Conservation (phyloP, 1,139 yeast genomes). For the Cylindricascospora bacillispora region DNA sequence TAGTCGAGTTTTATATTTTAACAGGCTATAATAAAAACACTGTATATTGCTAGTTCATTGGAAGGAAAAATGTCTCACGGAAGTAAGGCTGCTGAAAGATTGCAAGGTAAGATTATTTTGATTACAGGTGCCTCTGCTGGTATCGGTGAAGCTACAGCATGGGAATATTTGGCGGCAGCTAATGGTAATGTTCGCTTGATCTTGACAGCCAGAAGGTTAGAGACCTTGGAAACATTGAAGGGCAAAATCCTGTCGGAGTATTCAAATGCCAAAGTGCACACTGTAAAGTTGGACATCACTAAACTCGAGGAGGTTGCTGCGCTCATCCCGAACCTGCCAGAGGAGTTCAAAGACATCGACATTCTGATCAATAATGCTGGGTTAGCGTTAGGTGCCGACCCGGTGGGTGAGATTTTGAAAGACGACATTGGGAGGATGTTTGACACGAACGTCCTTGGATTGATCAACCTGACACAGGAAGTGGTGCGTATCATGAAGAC, state of each 20-base stretch:
- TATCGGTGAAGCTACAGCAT: constrained; percentile 69
- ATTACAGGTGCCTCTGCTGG: constrained; percentile 38
- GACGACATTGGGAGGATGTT: constrained; percentile 53
- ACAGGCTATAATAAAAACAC: too few species aligned
- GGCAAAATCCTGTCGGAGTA: constrained; percentile 32
- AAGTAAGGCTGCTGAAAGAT: constrained; percentile 28
- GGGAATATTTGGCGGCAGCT: constrained; percentile 57
- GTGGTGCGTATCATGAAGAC: constrained; percentile 47
- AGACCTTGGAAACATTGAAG: constrained; percentile 38
- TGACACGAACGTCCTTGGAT: constrained; percentile 61
- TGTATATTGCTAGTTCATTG: too few species aligned
- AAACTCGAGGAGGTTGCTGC: constrained; percentile 36
- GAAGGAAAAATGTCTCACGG: constrained; percentile 32
- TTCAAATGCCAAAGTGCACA: constrained; percentile 38
- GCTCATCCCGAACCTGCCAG: constrained; percentile 39
- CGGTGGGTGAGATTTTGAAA: constrained; percentile 44
- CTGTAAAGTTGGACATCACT: constrained; percentile 50
- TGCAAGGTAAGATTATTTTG: constrained; percentile 32
- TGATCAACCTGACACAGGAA: constrained; percentile 58
- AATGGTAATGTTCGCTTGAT: constrained; percentile 54
- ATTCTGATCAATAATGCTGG: constrained; percentile 76
- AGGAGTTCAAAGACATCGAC: constrained; percentile 45
- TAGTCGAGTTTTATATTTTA: too few species aligned
- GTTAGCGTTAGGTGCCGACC: constrained; percentile 56
- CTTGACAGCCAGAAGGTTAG: constrained; percentile 58